Conservation (phyloP, 768 basidiomycete species). For the Lentinula boryana region DNA sequence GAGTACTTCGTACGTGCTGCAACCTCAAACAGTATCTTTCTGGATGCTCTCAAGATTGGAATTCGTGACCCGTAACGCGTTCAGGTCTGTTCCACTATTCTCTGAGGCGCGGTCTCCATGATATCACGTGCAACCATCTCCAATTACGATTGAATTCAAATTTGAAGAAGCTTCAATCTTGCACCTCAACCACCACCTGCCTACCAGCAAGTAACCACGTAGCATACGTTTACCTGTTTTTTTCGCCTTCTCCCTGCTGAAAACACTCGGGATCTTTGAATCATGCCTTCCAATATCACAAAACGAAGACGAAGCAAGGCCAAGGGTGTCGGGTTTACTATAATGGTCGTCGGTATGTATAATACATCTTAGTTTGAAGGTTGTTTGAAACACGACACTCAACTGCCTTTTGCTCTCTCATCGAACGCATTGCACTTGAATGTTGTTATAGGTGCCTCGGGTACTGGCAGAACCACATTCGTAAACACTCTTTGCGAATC, state of each 20-base stretch:
- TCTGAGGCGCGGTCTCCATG: neutral
- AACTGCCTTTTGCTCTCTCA: neutral
- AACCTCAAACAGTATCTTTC: no score
- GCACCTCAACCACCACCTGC: neutral
- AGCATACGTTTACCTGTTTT: neutral
- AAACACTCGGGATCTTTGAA: constrained; percentile 6
- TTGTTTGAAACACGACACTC: neutral
- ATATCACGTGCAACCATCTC: neutral
- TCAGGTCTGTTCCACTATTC: no score
- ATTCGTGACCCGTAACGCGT: no score
- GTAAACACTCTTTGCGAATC: constrained; percentile 89
- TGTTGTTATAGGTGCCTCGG: constrained; percentile 62
- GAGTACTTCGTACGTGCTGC: no score
- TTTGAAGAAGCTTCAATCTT: neutral
- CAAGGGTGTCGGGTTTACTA: constrained; percentile 86
- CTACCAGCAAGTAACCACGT: neutral
- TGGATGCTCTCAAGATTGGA: no score
- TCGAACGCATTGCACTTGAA: neutral
- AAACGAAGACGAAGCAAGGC: constrained; percentile 69
- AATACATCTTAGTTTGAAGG: neutral
- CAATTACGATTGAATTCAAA: neutral
- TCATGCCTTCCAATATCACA: constrained; percentile 37
- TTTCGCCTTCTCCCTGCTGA: neutral
- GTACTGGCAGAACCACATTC: constrained; percentile 84
- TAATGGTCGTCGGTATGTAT: constrained; percentile 82